These are phyloP conservation scores for Aspergillus clavatus DNA, from an alignment of 2,329 filamentous ascomycete genomes.

Conservation along the genomic window DNA sequence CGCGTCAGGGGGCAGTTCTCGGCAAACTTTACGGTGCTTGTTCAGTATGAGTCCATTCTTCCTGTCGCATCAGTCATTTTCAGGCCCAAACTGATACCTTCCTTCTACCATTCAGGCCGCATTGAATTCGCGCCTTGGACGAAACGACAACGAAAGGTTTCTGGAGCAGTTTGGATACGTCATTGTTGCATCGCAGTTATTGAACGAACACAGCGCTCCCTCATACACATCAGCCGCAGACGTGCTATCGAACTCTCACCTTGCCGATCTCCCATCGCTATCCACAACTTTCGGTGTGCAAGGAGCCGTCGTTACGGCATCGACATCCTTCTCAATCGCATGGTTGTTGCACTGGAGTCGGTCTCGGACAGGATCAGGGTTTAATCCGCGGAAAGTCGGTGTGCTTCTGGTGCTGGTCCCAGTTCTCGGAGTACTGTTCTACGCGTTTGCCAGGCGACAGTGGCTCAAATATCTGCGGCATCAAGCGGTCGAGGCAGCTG, in stretches of 20 bases:
- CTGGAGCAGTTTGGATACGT: slow-evolving; percentile 91
- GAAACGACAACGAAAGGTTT: slow-evolving; percentile 76
- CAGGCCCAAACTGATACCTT: not conserved
- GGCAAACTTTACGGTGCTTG: slow-evolving; percentile 44
- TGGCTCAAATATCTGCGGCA: slow-evolving; percentile 75
- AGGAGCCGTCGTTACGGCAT: slow-evolving; percentile 62
- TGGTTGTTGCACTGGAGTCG: slow-evolving; percentile 68
- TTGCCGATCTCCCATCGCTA: slow-evolving; percentile 29
- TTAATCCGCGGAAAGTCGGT: slow-evolving; percentile 39
- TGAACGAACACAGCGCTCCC: slow-evolving; percentile 57
- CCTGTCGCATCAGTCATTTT: not conserved
- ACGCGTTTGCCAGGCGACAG: slow-evolving; percentile 70
- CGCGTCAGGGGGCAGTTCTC: slow-evolving; percentile 29
- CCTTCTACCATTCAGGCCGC: slow-evolving; percentile 22
- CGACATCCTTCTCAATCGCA: slow-evolving; percentile 56
- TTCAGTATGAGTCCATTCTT: slow-evolving; percentile 37
- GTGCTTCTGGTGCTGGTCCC: slow-evolving; percentile 45
- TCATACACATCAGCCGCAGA: slow-evolving; percentile 37
- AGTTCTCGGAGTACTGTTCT: slow-evolving; percentile 54
- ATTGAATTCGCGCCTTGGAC: slow-evolving; percentile 52
- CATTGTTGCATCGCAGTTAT: slow-evolving; percentile 83
- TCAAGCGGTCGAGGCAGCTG: slow-evolving; percentile 66
- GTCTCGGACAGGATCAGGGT: slow-evolving; percentile 50
- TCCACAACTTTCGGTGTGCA: slow-evolving; percentile 53
- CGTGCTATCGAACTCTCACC: slow-evolving; percentile 28